phyloP scores from a whole-genome alignment of 371 early-diverging fungal genomes.

The Mortierella sp. region DNA sequence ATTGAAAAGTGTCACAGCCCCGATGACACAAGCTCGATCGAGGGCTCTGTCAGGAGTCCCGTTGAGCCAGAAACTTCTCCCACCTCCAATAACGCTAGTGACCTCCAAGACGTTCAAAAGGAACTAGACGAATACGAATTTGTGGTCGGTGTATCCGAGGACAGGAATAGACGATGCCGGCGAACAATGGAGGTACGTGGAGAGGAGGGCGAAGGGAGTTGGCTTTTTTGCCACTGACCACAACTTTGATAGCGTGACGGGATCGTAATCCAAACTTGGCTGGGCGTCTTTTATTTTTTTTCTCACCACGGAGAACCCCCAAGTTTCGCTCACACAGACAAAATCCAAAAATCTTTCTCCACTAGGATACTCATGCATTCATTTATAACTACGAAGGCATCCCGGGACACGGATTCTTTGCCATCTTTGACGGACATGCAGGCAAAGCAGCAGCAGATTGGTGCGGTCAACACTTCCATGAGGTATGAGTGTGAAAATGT shows the following conservation, averaged over 20 bases:
- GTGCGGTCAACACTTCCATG: slow-evolving; percentile 92
- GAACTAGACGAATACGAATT: slow-evolving; percentile 56
- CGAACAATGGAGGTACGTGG: slow-evolving; percentile 93
- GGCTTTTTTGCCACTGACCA: too few species aligned
- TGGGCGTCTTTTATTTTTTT: too few species aligned
- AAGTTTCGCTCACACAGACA: not conserved
- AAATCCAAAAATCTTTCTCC: slow-evolving; percentile 6
- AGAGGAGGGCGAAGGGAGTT: too few species aligned
- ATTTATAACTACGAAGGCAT: slow-evolving; percentile 83
- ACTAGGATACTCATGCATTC: slow-evolving; percentile 87
- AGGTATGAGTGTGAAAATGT: slow-evolving; percentile 57
- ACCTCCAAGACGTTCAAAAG: slow-evolving; percentile 35
- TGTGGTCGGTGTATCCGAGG: slow-evolving; percentile 82
- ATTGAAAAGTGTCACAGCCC: slow-evolving; percentile 52
- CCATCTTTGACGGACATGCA: slow-evolving; percentile 98
- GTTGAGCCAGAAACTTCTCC: slow-evolving; percentile 15
- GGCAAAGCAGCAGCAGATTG: slow-evolving; percentile 95
- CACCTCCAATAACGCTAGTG: not conserved
- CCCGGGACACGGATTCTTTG: slow-evolving; percentile 90
- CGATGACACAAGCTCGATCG: slow-evolving; percentile 46
- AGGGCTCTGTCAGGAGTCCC: slow-evolving; percentile 31
- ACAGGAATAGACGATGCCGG: slow-evolving; percentile 89
- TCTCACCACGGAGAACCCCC: too few species aligned
- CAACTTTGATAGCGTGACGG: too few species aligned
- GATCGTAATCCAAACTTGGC: too few species aligned